phyloP scores from a whole-genome alignment of 148 eudicot species.

The Cornus controversa region DNA sequence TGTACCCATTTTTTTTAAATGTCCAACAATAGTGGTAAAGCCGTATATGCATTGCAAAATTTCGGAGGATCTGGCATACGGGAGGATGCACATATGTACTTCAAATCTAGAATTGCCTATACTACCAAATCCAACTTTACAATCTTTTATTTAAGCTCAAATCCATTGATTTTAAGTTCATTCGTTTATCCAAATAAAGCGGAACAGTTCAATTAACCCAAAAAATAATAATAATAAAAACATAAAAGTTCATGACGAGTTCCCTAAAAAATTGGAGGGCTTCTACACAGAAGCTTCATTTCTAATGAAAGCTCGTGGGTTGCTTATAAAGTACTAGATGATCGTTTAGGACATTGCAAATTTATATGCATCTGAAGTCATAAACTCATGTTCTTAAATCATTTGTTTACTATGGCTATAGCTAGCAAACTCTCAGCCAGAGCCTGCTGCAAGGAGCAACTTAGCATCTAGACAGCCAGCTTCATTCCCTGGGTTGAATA shows the following conservation, averaged over 20 bases:
- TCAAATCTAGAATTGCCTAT: too few species aligned
- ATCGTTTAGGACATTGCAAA: not conserved
- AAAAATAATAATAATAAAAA: too few species aligned
- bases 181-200: too few species aligned
- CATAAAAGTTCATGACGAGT: too few species aligned
- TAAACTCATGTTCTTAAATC: conserved; percentile 9
- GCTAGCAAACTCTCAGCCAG: conserved; percentile 71
- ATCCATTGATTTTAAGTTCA: too few species aligned
- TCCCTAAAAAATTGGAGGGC: too few species aligned
- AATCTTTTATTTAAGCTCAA: too few species aligned
- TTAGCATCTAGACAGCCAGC: conserved; percentile 55
- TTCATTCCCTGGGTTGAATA: conserved; percentile 53
- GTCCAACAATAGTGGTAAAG: not conserved
- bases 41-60: not conserved
- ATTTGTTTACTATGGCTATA: conserved; percentile 28
- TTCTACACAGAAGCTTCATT: not conserved
- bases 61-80: not conserved
- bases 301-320: not conserved
- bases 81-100: too few species aligned
- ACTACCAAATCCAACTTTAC: too few species aligned
- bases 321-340: not conserved
- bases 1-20: not conserved
- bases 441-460: conserved; percentile 55
- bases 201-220: too few species aligned
- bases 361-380: not conserved